Percentiles rank a stretch among this genome's conserved stretches.
Evolutionary conservation across 2,329 filamentous ascomycete species (phyloP).

Genomic region (Paecilomyces niveus): DNA sequence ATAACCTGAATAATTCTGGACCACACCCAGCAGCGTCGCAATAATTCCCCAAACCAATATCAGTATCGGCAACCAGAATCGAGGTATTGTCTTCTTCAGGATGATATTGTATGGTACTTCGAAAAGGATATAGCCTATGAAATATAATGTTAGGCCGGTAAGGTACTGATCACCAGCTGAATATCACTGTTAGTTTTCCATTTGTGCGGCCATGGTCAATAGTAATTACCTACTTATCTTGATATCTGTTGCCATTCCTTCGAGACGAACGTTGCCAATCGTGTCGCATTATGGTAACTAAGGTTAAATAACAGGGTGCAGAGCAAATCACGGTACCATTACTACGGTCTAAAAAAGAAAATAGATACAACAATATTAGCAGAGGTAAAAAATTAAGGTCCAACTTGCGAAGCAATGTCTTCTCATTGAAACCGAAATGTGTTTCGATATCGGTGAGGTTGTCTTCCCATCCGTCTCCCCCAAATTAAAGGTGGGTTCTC

Average conservation of each 20-base stretch:
- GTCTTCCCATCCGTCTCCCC: slow-evolving; percentile 8
- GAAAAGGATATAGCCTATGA: slow-evolving; percentile 32
- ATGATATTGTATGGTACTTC: slow-evolving; percentile 37
- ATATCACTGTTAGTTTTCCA: background rate
- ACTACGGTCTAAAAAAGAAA: slow-evolving; percentile 38
- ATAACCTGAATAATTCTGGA: slow-evolving; percentile 42
- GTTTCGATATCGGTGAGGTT: slow-evolving; percentile 19
- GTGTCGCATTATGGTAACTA: background rate
- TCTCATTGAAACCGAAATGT: slow-evolving; percentile 26
- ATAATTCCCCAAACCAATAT: slow-evolving; percentile 49
- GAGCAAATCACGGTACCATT: slow-evolving; percentile 22
- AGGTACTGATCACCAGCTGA: slow-evolving; percentile 33
- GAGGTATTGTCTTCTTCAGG: slow-evolving; percentile 31
- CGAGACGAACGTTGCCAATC: slow-evolving; percentile 34
- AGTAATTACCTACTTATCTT: background rate
- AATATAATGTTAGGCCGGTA: slow-evolving; percentile 32
- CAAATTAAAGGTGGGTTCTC: background rate
- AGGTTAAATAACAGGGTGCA: background rate
- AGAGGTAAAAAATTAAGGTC: slow-evolving; percentile 38
- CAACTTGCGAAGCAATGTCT: slow-evolving; percentile 35
- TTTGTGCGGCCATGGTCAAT: background rate
- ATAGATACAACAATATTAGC: slow-evolving; percentile 37
- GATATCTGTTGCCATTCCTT: slow-evolving; percentile 22
- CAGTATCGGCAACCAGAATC: slow-evolving; percentile 4
- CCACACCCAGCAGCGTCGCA: slow-evolving; percentile 43